These are phyloP conservation scores for Solanum tacnaense DNA, from an alignment of 257 asterid genomes.

Conservation along the genomic window DNA sequence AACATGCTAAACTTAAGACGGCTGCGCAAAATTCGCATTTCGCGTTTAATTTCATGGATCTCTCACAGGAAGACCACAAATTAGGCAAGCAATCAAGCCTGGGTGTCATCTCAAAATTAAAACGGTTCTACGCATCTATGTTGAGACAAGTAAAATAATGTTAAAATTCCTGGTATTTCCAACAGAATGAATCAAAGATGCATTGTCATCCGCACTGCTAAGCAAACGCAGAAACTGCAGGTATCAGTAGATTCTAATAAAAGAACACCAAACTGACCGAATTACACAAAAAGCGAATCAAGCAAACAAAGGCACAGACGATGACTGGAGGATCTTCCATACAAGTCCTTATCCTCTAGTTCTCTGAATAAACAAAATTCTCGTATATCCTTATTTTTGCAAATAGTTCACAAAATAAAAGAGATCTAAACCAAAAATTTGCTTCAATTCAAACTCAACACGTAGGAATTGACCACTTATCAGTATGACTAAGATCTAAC, in stretches of 20 bases:
- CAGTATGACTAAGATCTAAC: background rate
- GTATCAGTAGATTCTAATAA: background rate
- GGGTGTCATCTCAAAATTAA: background rate
- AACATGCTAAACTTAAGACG: background rate
- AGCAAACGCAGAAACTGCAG: background rate
- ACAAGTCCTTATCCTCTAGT: background rate
- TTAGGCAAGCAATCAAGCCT: background rate
- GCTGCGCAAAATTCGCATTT: background rate
- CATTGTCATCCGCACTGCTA: background rate
- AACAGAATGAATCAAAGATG: background rate
- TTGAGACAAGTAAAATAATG: background rate
- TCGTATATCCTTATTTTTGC: background rate
- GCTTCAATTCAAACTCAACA: background rate
- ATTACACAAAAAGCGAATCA: background rate
- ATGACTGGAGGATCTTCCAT: background rate
- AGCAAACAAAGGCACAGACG: background rate
- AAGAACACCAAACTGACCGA: background rate
- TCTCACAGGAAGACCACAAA: background rate
- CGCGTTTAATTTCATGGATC: background rate
- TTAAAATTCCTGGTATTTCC: background rate
- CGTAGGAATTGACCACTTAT: background rate
- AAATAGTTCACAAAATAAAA: background rate
- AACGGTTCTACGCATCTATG: background rate
- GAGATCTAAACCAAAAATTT: background rate
- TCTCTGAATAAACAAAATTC: background rate